Percentiles rank a stretch among this genome's conserved stretches.
These are phyloP conservation scores for Microsporum audouinii DNA, from an alignment of 2,329 filamentous ascomycete genomes.

Conservation along the genomic window DNA sequence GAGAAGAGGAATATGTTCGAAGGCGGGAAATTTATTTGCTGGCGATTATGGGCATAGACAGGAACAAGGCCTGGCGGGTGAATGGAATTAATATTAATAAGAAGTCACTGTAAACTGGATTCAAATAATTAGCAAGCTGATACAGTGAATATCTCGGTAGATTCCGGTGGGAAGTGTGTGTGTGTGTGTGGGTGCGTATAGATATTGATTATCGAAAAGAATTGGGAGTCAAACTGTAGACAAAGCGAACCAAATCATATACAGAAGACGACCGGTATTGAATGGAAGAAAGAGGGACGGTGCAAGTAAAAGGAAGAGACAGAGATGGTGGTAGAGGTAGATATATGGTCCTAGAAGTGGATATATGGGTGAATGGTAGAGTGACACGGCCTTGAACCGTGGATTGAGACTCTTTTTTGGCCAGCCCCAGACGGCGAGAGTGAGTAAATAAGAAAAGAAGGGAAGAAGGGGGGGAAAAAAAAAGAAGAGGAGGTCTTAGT, in stretches of 20 bases:
- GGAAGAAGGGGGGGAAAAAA: constrained; percentile 4
- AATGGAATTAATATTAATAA: constrained; percentile 1
- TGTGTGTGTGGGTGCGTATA: not conserved
- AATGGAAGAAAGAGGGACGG: not conserved
- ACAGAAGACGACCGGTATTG: not conserved
- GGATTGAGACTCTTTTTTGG: not conserved
- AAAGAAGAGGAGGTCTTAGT: constrained; percentile 2
- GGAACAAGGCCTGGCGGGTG: constrained; percentile 14
- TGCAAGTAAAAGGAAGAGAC: not conserved
- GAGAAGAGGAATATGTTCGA: constrained; percentile 3
- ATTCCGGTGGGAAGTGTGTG: not conserved
- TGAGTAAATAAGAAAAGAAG: not conserved
- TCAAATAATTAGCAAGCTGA: not conserved
- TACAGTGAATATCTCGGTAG: not conserved
- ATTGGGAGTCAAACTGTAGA: not conserved
- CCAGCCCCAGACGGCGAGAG: not conserved
- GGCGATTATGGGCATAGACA: constrained; percentile 22
- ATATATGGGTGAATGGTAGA: not conserved
- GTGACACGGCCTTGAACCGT: not conserved
- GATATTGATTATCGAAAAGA: not conserved
- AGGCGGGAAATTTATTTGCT: constrained; percentile 21
- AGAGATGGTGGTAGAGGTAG: not conserved
- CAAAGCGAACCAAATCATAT: constrained; percentile 1
- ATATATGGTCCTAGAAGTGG: not conserved
- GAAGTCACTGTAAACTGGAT: not conserved